phyloP scores from a whole-genome alignment of 495 filamentous ascomycete species.

The Aspergillus indologenus region DNA sequence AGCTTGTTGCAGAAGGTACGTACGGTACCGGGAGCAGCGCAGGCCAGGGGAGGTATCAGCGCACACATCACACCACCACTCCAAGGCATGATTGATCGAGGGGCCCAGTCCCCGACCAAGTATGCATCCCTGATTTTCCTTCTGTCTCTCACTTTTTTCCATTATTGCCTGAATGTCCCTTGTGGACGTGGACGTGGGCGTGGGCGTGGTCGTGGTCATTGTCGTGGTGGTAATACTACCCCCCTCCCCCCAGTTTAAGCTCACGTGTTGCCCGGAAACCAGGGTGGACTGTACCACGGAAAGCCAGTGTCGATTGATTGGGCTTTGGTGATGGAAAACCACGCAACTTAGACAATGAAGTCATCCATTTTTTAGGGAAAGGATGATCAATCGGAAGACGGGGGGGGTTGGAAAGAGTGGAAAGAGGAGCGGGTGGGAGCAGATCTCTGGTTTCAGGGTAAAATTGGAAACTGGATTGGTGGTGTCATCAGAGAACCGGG shows the following conservation, averaged over 20 bases:
- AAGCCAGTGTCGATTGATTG: neutral
- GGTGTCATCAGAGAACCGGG: neutral
- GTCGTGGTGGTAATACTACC: neutral
- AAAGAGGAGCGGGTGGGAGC: too few relatives aligned
- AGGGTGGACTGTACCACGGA: slow-evolving; percentile 2
- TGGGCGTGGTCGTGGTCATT: too few relatives aligned
- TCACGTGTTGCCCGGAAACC: neutral
- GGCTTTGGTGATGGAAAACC: neutral
- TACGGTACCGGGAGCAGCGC: neutral
- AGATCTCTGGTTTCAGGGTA: neutral
- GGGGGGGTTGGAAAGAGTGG: neutral
- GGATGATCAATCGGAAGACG: too few relatives aligned
- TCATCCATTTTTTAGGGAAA: neutral
- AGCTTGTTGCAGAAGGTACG: too few relatives aligned
- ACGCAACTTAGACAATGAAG: neutral
- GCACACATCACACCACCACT: neutral
- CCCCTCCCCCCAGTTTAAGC: neutral
- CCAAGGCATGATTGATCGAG: neutral
- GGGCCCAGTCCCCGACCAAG: neutral
- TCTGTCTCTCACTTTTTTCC: too few relatives aligned
- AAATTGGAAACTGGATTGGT: neutral
- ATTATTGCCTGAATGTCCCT: neutral
- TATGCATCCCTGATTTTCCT: neutral
- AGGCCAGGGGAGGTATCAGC: neutral
- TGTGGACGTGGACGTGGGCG: neutral